Evolutionary conservation across 106 monocot species (phyloP).

Genomic region (Iris macrosiphon): DNA sequence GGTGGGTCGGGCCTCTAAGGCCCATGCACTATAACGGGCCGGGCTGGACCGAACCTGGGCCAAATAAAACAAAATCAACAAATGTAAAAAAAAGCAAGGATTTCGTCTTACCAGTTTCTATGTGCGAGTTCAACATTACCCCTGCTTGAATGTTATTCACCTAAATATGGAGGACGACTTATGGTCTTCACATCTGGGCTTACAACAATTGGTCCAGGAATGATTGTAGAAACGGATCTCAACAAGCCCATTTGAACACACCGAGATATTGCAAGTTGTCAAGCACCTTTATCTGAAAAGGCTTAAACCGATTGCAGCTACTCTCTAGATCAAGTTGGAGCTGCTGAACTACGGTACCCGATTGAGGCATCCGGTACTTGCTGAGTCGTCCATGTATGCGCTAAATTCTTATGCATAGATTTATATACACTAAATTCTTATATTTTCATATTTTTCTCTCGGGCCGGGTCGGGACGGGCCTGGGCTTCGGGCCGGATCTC

Average conservation of each 20-base stretch:
- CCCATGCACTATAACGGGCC: too few relatives aligned
- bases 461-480: too few relatives aligned
- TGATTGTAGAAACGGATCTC: slow-evolving; percentile 63
- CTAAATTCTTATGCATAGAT: too few relatives aligned
- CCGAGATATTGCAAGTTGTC: slow-evolving; percentile 51
- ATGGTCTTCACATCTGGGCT: slow-evolving; percentile 93
- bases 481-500: too few relatives aligned
- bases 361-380: slow-evolving; percentile 76
- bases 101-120: slow-evolving; percentile 72
- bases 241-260: slow-evolving; percentile 70
- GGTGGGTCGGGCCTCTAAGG: too few relatives aligned
- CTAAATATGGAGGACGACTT: slow-evolving; percentile 50
- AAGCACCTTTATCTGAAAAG: slow-evolving; percentile 37
- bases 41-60: too few relatives aligned
- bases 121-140: slow-evolving; percentile 86
- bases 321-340: slow-evolving; percentile 95
- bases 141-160: slow-evolving; percentile 52
- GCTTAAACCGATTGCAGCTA: slow-evolving; percentile 66
- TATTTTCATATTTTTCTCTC: too few relatives aligned
- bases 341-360: slow-evolving; percentile 60
- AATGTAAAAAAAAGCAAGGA: slow-evolving; percentile 53
- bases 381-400: slow-evolving; percentile 84
- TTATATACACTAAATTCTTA: too few relatives aligned
- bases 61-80: too few relatives aligned
- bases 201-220: slow-evolving; percentile 77